Conservation (phyloP, 768 basidiomycete genomes). For the Tricholoma flavovirens region DNA sequence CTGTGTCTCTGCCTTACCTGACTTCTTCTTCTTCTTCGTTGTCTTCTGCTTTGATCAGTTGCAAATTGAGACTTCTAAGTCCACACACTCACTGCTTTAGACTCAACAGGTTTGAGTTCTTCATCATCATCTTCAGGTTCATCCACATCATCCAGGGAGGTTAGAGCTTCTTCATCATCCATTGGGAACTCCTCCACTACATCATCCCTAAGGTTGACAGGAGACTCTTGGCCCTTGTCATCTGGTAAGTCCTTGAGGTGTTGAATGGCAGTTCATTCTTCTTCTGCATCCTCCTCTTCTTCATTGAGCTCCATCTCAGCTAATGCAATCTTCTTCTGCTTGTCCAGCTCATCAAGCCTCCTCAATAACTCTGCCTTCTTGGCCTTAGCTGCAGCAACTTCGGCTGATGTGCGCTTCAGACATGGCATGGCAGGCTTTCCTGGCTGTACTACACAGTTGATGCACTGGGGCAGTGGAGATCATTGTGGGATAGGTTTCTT, state of each 20-base stretch:
- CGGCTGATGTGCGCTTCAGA: not conserved
- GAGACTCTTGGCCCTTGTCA: not conserved
- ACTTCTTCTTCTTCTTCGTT: not conserved
- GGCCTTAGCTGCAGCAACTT: not conserved
- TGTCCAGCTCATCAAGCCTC: not conserved
- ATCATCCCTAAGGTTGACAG: not conserved
- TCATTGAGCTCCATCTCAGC: not conserved
- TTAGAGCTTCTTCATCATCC: no score
- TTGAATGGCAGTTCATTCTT: not conserved
- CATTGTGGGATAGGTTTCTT: not conserved
- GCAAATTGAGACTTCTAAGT: not conserved
- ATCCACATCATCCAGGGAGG: no score
- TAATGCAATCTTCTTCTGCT: not conserved
- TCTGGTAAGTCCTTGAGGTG: not conserved
- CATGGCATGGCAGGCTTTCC: not conserved
- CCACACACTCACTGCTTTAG: not conserved
- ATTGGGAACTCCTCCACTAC: not conserved
- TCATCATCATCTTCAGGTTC: not conserved
- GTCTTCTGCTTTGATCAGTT: not conserved
- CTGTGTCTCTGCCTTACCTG: no score
- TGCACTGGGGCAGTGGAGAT: not conserved
- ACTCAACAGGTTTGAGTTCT: not conserved
- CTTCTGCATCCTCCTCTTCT: not conserved
- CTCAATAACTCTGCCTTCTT: not conserved
- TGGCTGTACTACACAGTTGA: not conserved